Evolutionary conservation across 345 rosid genomes (phyloP), one percentile per base, ranked within the genome.

Genomic region (Rhodomyrtus tomentosa): DNA sequence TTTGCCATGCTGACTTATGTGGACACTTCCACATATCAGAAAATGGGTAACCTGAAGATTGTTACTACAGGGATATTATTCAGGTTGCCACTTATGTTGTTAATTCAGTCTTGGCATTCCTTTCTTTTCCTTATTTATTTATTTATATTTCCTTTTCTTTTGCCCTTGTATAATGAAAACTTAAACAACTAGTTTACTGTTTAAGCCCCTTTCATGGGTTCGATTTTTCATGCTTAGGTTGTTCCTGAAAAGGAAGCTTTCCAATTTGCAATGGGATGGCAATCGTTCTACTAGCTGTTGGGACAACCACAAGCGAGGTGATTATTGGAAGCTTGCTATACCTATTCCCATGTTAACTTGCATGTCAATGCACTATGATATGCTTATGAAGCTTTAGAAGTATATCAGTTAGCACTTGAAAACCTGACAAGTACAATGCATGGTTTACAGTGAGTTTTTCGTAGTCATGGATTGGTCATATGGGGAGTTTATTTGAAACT

Each of bases 1-100:
- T 98, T 96, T 86, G 98, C 98, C 84, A 98, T 99, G 2, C 87
- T 96, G 85, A 96, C 92, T 40, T 98, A 95, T 87, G 93, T 98
- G 38, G 98, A 98, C 87, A 92, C 98, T 5, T 96, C 99, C 55
- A 98, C 98, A 3, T 94, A 98, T 88, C 99, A 98, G 91, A 98
- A 96, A 50, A 95, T 98, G 99, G 99, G 99, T 10, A 98, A 98
- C 91, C 87, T 98, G 86, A 98, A 98, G 98, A 95, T 98, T 88
- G 96, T 98, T 40, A 93, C 99, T 55, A 96, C 99, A 52, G 99
- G 93, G 54, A 88, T 97, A 81, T 88, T 97, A 24, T 97, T 95
- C 89, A 97, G 99, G 99, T 97, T 49, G 50, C 4, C 5, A 49
- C 32, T 59, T 25, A 36, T 27, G 6, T 58, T 13, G 49, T 58